Conservation (phyloP, 2,329 filamentous ascomycete species). For the Aspergillus quadricinctus region DNA sequence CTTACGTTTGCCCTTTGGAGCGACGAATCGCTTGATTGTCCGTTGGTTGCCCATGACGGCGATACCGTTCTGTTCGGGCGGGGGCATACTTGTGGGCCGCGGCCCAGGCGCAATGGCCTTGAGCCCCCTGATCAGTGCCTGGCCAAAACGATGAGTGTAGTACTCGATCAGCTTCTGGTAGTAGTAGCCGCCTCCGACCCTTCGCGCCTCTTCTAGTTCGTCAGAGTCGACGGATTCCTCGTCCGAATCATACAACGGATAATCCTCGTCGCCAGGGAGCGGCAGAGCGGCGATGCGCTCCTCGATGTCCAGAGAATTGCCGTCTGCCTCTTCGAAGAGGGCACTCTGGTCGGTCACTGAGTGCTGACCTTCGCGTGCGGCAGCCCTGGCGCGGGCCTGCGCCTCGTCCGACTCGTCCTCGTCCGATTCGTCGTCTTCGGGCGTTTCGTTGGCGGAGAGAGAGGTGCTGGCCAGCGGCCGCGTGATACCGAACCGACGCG, state of each 20-base stretch:
- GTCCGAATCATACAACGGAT: conserved; percentile 85
- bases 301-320: conserved; percentile 66
- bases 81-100: conserved; percentile 44
- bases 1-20: conserved; percentile 52
- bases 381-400: background rate
- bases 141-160: conserved; percentile 48
- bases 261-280: conserved; percentile 62
- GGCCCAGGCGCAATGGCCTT: conserved; percentile 48
- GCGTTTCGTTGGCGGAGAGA: conserved; percentile 70
- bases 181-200: conserved; percentile 73
- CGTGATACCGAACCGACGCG: conserved; percentile 85
- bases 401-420: conserved; percentile 49
- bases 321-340: conserved; percentile 44
- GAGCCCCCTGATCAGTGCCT: conserved; percentile 43
- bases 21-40: conserved; percentile 54
- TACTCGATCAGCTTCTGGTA: conserved; percentile 56
- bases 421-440: conserved; percentile 67
- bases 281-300: conserved; percentile 68
- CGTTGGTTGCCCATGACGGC: conserved; percentile 39
- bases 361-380: conserved; percentile 17
- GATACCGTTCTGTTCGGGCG: conserved; percentile 35
- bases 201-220: conserved; percentile 70
- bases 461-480: conserved; percentile 70
- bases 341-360: conserved; percentile 36
- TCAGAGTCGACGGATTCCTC: conserved; percentile 74